These are phyloP conservation scores for Cladophialophora immunda DNA, from an alignment of 2,329 filamentous ascomycete genomes.

Conservation along the genomic window DNA sequence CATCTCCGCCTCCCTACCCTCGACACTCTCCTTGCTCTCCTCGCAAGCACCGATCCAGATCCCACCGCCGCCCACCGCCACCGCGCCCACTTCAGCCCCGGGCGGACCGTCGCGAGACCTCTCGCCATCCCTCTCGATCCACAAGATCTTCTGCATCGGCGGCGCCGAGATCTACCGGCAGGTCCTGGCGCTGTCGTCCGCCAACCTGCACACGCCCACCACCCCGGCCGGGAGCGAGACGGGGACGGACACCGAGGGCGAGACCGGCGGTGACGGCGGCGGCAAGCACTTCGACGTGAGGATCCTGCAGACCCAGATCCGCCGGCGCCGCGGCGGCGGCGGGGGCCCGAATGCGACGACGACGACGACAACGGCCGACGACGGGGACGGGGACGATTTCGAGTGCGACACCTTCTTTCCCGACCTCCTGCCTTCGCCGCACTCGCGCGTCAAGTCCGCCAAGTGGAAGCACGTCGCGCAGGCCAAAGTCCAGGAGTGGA, in stretches of 20 bases:
- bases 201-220: not conserved
- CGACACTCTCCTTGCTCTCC: constrained; percentile 30
- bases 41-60: constrained; percentile 18
- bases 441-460: constrained; percentile 36
- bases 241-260: constrained; percentile 25
- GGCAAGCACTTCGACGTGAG: constrained; percentile 34
- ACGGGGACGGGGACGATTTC: constrained; percentile 43
- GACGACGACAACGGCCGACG: not conserved
- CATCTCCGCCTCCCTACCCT: constrained; percentile 29
- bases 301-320: constrained; percentile 44
- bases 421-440: constrained; percentile 42
- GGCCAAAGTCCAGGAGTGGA: constrained; percentile 22
- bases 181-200: constrained; percentile 60
- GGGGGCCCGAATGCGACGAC: not conserved
- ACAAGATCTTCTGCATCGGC: constrained; percentile 84
- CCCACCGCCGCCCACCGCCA: constrained; percentile 37
- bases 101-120: not conserved
- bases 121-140: constrained; percentile 46
- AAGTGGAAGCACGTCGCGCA: constrained; percentile 24
- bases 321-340: not conserved
- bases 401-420: constrained; percentile 61
- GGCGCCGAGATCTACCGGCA: constrained; percentile 84
- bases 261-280: constrained; percentile 5
- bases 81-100: constrained; percentile 31
- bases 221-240: constrained; percentile 13